Evolutionary conservation across 1,284 basidiomycete genomes (phyloP).

Genomic region (Apiotrichum siamense): DNA sequence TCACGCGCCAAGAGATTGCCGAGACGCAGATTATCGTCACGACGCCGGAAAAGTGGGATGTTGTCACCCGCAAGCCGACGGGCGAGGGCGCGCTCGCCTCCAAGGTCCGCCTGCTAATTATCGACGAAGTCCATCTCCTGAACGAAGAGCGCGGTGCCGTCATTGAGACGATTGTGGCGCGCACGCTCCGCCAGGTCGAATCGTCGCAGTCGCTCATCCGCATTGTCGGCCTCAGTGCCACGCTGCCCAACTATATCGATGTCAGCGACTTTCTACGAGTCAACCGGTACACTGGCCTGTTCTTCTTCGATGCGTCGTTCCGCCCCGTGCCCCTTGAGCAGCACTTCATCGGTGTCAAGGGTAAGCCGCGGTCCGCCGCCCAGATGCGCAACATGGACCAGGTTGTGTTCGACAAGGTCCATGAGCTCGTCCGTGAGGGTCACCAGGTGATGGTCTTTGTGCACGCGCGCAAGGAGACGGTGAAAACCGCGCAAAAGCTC

Average conservation of each 20-base stretch:
- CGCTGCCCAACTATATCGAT: constrained; percentile 94
- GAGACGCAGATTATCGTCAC: constrained; percentile 98
- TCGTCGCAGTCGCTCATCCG: constrained; percentile 94
- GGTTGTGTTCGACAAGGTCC: constrained; percentile 77
- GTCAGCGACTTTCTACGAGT: constrained; percentile 94
- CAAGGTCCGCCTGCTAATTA: constrained; percentile 88
- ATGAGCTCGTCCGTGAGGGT: constrained; percentile 69
- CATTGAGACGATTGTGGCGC: constrained; percentile 95
- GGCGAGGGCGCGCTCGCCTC: constrained; percentile 93
- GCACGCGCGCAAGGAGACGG: constrained; percentile 96
- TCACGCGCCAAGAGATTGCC: constrained; percentile 88
- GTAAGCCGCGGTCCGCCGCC: constrained; percentile 71
- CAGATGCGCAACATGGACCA: constrained; percentile 84
- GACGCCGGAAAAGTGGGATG: constrained; percentile 99
- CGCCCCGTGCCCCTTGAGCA: constrained; percentile 95
- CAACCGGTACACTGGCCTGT: constrained; percentile 82
- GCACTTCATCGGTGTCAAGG: constrained; percentile 91
- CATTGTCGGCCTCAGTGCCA: constrained; percentile 98
- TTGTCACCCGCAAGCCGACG: constrained; percentile 93
- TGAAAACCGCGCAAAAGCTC: constrained; percentile 82
- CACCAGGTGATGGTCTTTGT: constrained; percentile 99
- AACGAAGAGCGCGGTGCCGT: constrained; percentile 98
- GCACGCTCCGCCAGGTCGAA: constrained; percentile 93
- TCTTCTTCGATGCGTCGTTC: constrained; percentile 98
- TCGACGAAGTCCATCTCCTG: constrained; percentile 95